Conservation (phyloP, 495 filamentous ascomycete species). For the Daldinia vernicosa region DNA sequence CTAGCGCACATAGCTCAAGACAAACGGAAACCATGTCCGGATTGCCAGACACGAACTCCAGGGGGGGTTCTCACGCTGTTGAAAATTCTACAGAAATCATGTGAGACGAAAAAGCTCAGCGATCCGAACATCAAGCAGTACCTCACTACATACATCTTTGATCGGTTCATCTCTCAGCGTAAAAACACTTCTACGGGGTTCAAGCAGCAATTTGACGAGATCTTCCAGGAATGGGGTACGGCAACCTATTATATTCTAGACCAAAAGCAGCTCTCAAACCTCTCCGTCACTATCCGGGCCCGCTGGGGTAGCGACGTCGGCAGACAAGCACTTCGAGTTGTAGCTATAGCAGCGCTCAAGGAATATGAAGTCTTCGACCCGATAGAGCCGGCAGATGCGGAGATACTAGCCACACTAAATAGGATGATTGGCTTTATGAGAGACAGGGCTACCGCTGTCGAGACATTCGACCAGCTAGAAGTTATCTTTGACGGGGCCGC, state of each 20-base stretch:
- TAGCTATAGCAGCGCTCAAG: conserved; percentile 20
- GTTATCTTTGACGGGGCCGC: conserved; percentile 13
- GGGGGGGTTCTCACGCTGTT: not conserved
- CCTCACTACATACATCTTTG: conserved; percentile 21
- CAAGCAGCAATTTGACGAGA: conserved; percentile 1
- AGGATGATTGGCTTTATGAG: conserved; percentile 22
- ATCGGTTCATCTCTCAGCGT: conserved; percentile 26
- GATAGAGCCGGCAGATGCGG: conserved; percentile 13
- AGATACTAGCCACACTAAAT: conserved; percentile 21
- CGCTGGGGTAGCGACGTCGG: conserved; percentile 30
- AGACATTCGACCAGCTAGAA: conserved; percentile 19
- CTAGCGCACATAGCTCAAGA: conserved; percentile 25
- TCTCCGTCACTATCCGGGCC: conserved; percentile 1
- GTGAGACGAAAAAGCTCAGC: not conserved
- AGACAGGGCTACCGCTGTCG: not conserved
- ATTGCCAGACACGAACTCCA: conserved; percentile 20
- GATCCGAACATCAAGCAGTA: conserved; percentile 16
- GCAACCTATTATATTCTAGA: conserved; percentile 6
- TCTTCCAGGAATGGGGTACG: conserved; percentile 7
- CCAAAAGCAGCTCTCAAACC: conserved; percentile 13
- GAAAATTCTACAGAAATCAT: conserved; percentile 1
- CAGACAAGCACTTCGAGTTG: not conserved
- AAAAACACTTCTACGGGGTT: conserved; percentile 7
- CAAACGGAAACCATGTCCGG: conserved; percentile 17
- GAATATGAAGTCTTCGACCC: conserved; percentile 12